These are phyloP conservation scores for Aegilops tauschii DNA, from an alignment of 176 grass and related monocot genomes.

Conservation along the genomic window DNA sequence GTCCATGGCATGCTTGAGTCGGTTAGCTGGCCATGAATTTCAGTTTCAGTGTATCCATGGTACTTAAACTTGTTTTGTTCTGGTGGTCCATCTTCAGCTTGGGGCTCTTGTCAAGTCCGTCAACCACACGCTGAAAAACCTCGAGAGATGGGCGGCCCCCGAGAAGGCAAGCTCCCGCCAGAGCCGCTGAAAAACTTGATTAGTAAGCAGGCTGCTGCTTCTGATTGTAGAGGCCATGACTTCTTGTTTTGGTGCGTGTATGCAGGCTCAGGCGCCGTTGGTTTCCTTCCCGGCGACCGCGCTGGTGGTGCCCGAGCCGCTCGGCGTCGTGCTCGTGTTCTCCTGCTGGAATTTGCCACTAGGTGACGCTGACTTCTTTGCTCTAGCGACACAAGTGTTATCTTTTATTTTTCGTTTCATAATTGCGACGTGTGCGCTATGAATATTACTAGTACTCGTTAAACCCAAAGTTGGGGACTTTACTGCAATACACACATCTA, in stretches of 20 bases:
- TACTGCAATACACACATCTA: neutral
- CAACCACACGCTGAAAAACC: constrained; percentile 38
- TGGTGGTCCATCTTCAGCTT: constrained; percentile 27
- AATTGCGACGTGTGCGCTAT: neutral
- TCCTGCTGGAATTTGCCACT: constrained; percentile 83
- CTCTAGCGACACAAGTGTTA: neutral
- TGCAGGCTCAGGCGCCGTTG: constrained; percentile 43
- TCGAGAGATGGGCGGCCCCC: constrained; percentile 68
- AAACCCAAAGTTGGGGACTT: neutral
- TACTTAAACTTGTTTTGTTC: neutral
- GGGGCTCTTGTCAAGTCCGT: constrained; percentile 52
- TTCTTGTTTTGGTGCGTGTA: neutral
- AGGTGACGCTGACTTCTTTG: constrained; percentile 20
- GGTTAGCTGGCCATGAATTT: neutral
- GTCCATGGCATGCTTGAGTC: neutral
- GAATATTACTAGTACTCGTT: neutral
- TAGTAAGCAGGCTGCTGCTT: neutral
- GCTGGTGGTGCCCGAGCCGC: constrained; percentile 67
- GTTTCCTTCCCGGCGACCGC: constrained; percentile 64
- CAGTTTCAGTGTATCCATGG: neutral
- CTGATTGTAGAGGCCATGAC: neutral
- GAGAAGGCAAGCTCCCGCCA: constrained; percentile 39
- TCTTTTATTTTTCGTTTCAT: neutral
- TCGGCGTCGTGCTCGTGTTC: constrained; percentile 75
- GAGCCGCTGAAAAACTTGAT: neutral